These are phyloP conservation scores for Raffaelea albimanens DNA, from an alignment of 2,329 filamentous ascomycete genomes.

Conservation along the genomic window DNA sequence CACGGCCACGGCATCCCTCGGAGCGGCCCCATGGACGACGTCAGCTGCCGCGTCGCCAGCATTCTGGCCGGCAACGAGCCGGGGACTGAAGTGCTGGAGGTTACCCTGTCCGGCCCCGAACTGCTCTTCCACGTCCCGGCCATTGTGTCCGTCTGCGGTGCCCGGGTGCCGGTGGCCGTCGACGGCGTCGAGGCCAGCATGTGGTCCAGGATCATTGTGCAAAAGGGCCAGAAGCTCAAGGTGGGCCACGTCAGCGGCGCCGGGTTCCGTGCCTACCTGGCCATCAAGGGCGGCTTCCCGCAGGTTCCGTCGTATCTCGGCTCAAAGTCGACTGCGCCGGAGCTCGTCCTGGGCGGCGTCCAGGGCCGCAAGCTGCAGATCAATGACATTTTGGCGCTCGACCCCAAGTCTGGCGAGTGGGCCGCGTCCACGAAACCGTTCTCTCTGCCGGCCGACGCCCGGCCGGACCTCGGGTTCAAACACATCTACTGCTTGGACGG, in stretches of 20 bases:
- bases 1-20: not conserved
- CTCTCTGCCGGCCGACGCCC: not conserved
- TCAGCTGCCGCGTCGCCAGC: not conserved
- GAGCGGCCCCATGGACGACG: not conserved
- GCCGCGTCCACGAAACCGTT: not conserved
- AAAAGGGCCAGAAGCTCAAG: slow-evolving; percentile 1
- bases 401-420: slow-evolving; percentile 7
- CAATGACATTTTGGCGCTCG: slow-evolving; percentile 40
- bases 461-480: slow-evolving; percentile 33
- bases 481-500: slow-evolving; percentile 44
- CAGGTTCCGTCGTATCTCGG: slow-evolving; percentile 46
- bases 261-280: slow-evolving; percentile 2
- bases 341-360: slow-evolving; percentile 46
- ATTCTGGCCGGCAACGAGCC: slow-evolving; percentile 16
- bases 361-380: slow-evolving; percentile 45
- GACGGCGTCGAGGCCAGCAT: not conserved
- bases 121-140: slow-evolving; percentile 24
- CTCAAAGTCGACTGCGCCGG: slow-evolving; percentile 45
- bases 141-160: slow-evolving; percentile 17
- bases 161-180: not conserved
- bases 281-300: slow-evolving; percentile 12
- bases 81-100: slow-evolving; percentile 23
- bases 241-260: not conserved
- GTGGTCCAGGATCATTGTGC: slow-evolving; percentile 1
- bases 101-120: slow-evolving; percentile 23